Evolutionary conservation across 257 asterid genomes (phyloP).

Genomic region (Marsdenia floribunda): DNA sequence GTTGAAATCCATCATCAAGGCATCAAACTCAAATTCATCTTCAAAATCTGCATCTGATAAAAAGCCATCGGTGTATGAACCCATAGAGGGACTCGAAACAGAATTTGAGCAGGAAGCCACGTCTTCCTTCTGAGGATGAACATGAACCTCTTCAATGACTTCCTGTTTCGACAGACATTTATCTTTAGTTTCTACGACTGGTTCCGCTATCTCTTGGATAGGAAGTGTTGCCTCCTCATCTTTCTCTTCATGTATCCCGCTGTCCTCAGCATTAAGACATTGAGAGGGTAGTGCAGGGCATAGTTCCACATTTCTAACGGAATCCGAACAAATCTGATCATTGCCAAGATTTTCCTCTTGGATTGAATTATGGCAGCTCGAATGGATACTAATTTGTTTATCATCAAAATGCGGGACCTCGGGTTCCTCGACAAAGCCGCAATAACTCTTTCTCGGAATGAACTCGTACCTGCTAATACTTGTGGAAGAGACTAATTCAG

Average conservation of each 20-base stretch:
- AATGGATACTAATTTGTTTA: background rate
- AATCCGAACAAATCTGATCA: background rate
- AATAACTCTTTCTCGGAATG: constrained; percentile 16
- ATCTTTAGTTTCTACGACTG: constrained; percentile 8
- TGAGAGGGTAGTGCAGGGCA: background rate
- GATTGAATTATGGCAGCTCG: background rate
- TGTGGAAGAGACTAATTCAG: constrained; percentile 28
- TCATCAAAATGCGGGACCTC: constrained; percentile 15
- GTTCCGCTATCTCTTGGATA: constrained; percentile 5
- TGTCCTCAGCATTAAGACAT: constrained; percentile 8
- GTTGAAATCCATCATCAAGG: constrained; percentile 6
- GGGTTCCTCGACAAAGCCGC: constrained; percentile 23
- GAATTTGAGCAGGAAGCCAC: constrained; percentile 29
- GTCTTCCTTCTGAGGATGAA: constrained; percentile 17
- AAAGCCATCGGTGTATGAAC: constrained; percentile 44
- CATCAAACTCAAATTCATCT: constrained; percentile 26
- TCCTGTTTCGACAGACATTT: constrained; percentile 4
- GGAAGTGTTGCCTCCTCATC: constrained; percentile 15
- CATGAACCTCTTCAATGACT: constrained; percentile 17
- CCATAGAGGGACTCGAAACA: constrained; percentile 25
- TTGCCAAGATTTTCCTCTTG: background rate
- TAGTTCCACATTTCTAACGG: background rate
- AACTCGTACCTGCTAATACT: constrained; percentile 24
- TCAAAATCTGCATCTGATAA: constrained; percentile 57
- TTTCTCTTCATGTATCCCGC: constrained; percentile 6